Base-by-base conservation (phyloP, 345 rosid genomes). In the Brassica rapa region DNA sequence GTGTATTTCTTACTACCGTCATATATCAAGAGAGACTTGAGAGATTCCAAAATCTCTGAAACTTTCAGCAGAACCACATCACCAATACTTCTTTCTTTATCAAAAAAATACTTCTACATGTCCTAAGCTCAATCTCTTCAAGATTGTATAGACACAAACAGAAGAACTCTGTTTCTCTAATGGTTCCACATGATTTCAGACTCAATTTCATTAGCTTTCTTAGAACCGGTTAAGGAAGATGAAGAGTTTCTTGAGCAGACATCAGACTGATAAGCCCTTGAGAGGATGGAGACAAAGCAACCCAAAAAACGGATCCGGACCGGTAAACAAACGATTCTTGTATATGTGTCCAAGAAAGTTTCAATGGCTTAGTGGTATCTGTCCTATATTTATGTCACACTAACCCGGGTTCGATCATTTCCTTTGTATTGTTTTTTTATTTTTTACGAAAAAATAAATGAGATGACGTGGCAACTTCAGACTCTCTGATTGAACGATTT, bases 1-100 rank as follows among this genome's bases (percentile, higher is more conserved):
- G 89, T 89, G 19, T 92, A 92, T 64, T 82, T 74, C 35, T 88
- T 85, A n/a, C 98, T 90, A 10, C 97, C 98, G 76, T 94, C 96
- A 66, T 90, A 85, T 4, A 94, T 81, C 83, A 92, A 64, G 0
- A 94, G 84, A 76, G 98, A 92, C 2, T 51, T 83, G 68, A 94
- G 77, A 27, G 82, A 80, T 29, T 68, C 82, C 71, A 88, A 90
- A 79, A 83, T 81, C 81, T 87, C 93, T 1, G 92, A 86, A 6
- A 92, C 78, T 83, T 85, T 85, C n/a, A 84, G 39, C 1, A 90
- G 68, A 29, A 94, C 85, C 12, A 80, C 83, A 79, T 88, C 91
- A 60, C 73, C 90, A 37, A 89, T 83, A 49, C 80, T 87, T 29
- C 4, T 10, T 41, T 9, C 0, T 9, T 2, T 2, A 37, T 25